Conservation (phyloP, 2,329 filamentous ascomycete genomes). For the Cryphonectria japonica region DNA sequence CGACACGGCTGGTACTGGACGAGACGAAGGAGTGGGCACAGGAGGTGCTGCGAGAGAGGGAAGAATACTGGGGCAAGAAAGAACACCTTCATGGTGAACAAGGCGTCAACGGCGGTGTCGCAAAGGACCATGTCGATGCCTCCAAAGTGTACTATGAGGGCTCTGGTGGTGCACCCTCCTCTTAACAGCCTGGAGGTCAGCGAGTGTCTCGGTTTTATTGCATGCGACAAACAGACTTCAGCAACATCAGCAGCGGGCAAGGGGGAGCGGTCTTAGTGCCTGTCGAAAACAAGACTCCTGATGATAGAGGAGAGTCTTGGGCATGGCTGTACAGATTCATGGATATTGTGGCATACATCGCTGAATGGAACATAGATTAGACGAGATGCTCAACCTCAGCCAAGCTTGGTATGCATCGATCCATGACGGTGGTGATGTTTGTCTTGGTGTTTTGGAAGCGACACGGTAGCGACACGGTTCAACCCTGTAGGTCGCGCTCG, state of each 20-base stretch:
- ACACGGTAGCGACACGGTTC: constrained; percentile 3
- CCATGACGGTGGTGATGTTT: not conserved
- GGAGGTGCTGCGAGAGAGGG: constrained; percentile 75
- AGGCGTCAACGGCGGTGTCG: constrained; percentile 46
- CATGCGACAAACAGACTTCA: not conserved
- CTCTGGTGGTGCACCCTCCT: constrained; percentile 23
- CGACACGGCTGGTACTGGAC: constrained; percentile 69
- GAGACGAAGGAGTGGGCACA: constrained; percentile 82
- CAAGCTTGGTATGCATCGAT: not conserved
- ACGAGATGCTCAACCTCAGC: not conserved
- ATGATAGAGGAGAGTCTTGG: not conserved
- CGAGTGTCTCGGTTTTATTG: not conserved
- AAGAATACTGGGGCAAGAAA: constrained; percentile 68
- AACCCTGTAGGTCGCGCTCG: not conserved
- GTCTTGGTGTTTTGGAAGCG: not conserved
- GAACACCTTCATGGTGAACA: constrained; percentile 51
- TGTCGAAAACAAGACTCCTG: not conserved
- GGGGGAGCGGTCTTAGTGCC: not conserved
- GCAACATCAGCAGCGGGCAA: not conserved
- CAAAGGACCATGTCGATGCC: constrained; percentile 42
- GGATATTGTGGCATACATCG: not conserved
- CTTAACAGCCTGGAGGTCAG: not conserved
- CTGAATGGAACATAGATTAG: not conserved
- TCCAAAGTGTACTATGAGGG: constrained; percentile 55
- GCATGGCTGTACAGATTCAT: not conserved